Conservation (phyloP, 2,329 filamentous ascomycete genomes). For the Arachnomyces sp. region DNA sequence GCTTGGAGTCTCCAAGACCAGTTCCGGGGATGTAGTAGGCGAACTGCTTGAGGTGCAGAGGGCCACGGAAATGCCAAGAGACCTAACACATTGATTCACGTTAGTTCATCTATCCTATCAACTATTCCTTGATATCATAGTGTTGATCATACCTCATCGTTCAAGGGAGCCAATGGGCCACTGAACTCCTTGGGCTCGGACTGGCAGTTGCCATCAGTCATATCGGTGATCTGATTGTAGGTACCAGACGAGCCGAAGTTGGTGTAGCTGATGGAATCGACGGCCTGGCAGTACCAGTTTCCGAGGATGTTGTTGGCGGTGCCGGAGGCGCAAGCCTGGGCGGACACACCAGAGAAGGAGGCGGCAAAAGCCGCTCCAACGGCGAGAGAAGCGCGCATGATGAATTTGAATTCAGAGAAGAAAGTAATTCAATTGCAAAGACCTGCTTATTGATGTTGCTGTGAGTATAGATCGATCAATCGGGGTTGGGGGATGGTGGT, state of each 20-base stretch:
- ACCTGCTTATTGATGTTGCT: too few relatives aligned
- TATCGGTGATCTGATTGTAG: constrained; percentile 59
- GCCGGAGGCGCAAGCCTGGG: constrained; percentile 13
- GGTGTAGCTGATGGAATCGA: constrained; percentile 60
- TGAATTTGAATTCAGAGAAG: too few relatives aligned
- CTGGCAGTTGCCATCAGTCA: constrained; percentile 52
- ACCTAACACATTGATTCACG: constrained; percentile 43
- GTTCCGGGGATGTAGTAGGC: constrained; percentile 58
- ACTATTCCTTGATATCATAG: background rate
- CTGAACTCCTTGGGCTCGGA: constrained; percentile 47
- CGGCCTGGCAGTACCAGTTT: constrained; percentile 61
- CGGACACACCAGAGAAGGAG: constrained; percentile 12
- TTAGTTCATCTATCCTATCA: constrained; percentile 8
- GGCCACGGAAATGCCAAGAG: constrained; percentile 65
- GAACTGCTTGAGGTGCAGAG: constrained; percentile 58
- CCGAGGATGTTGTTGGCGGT: constrained; percentile 32
- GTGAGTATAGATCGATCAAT: too few relatives aligned
- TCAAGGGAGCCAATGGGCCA: constrained; percentile 58
- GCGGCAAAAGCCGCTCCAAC: constrained; percentile 13
- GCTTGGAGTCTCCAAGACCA: constrained; percentile 27
- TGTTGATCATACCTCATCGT: constrained; percentile 56
- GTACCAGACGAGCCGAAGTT: constrained; percentile 53
- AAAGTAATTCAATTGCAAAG: too few relatives aligned
- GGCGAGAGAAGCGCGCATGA: constrained; percentile 11
- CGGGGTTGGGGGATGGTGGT: too few relatives aligned